Base-by-base conservation (phyloP, 2,329 filamentous ascomycete species). In the Ceratocystis alfenasii region DNA sequence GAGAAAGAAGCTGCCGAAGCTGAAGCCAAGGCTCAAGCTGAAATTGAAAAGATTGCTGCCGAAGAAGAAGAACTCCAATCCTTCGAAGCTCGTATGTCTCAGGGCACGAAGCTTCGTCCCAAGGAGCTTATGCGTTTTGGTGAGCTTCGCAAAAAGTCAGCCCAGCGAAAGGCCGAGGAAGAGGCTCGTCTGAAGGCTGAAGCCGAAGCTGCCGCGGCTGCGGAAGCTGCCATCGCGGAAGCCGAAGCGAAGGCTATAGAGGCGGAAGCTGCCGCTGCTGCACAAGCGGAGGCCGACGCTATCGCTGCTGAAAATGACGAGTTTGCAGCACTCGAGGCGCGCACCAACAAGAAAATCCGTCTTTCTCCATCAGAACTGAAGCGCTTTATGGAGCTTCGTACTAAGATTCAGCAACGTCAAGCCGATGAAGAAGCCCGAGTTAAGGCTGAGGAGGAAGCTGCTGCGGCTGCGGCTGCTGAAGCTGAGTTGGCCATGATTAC, bases 21-120 rank as follows among this genome's bases (percentile, higher is more conserved):
- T n/a, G 57, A 65, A 50, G 63, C 57, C 25, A 15, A 45, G 22
- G 59, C 66, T 25, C 59, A 74, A 70, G 71, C 74, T 69, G 68
- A 74, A 69, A 72, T 70, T 62, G 71, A 72, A 50, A 70, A 69
- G 30, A 70, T 71, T 45, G 72, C 57, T 7, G 57, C 67, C 5
- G 67, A 70, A 12, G 68, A 65, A 20, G 63, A 65, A 28, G 63
- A 63, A 15, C 28, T 66, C 1, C 15, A 15, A 41, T 25, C 33
- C n/a, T 41, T 63, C 15, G 60, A 66, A 33, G 3, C 1, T 1
- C 22, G 22, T 2, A 63, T 66, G 48, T 53, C 50, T 15, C 30
- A 22, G 22, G 60, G 60, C 17, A 44, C 30, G 7, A 57, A 59
- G 22, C 50, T 66, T 17, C 22, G 30, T 4, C 6, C 15, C 1